A percentile compares a stretch with the other conserved stretches of the same genome.
These are phyloP conservation scores for Zancudomyces culisetae DNA, from an alignment of 371 early-diverging fungal genomes.

Conservation along the genomic window DNA sequence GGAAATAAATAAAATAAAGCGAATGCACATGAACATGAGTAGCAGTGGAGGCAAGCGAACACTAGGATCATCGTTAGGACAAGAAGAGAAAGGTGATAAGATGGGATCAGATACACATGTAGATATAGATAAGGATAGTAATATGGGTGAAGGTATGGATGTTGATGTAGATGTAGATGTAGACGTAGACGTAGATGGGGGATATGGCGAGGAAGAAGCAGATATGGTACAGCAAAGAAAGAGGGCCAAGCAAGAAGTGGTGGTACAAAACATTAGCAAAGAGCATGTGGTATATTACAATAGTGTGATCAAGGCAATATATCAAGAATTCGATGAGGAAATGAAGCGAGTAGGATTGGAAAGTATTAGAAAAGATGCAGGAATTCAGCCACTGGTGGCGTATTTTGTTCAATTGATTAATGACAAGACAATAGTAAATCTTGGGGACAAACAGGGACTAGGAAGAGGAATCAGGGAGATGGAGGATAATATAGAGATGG, in stretches of 20 bases:
- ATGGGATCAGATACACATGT: too few species aligned
- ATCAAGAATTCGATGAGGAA: constrained; percentile 48
- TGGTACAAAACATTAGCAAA: constrained; percentile 84
- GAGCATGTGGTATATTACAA: constrained; percentile 96
- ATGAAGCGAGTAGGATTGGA: constrained; percentile 63
- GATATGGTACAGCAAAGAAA: constrained; percentile 6
- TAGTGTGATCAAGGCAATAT: constrained; percentile 71
- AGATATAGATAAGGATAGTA: too few species aligned
- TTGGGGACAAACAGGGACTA: too few species aligned
- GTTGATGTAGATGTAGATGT: too few species aligned
- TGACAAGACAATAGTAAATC: constrained; percentile 53
- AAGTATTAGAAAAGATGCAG: constrained; percentile 78
- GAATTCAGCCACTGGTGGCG: constrained; percentile 93
- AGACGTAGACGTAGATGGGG: too few species aligned
- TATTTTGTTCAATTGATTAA: constrained; percentile 95
- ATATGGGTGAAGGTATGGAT: too few species aligned
- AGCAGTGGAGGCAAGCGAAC: too few species aligned
- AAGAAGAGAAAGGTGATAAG: constrained; percentile 5
- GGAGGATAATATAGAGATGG: constrained; percentile 61
- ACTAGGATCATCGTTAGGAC: too few species aligned
- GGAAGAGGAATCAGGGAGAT: constrained; percentile 43
- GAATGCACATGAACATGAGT: too few species aligned
- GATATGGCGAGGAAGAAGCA: too few species aligned
- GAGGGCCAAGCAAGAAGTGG: constrained; percentile 20
- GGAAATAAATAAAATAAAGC: background rate